Evolutionary conservation across 73 alveolate genomes (phyloP).

Genomic region (Symbiodinium natans): DNA sequence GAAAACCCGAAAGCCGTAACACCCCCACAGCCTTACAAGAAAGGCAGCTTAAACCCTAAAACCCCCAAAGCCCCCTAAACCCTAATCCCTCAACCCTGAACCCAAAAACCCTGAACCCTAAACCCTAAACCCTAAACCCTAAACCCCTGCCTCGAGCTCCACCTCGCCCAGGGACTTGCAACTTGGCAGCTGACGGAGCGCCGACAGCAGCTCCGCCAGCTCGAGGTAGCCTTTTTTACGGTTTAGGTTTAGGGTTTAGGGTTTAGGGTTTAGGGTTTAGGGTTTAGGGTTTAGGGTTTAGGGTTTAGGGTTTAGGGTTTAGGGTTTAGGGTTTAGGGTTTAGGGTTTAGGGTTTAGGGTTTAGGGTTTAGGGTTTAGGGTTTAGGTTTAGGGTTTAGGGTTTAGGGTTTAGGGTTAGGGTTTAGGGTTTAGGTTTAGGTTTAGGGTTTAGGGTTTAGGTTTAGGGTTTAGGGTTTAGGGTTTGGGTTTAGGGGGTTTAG

Average conservation of each 20-base stretch:
- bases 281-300: neutral
- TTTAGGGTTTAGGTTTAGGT: neutral
- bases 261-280: neutral
- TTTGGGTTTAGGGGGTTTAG: neutral
- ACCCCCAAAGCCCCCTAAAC: neutral
- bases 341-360: neutral
- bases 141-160: slow-evolving; percentile 5
- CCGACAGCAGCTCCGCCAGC: neutral
- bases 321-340: neutral
- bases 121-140: neutral
- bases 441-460: neutral
- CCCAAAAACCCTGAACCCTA: neutral
- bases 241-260: too few relatives aligned
- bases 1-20: neutral
- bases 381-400: neutral
- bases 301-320: neutral
- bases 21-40: neutral
- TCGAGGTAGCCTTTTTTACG: slow-evolving; percentile 39
- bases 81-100: neutral
- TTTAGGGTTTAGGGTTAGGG: neutral
- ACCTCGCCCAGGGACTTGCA: neutral
- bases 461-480: neutral
- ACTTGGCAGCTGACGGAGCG: slow-evolving; percentile 22
- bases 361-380: neutral
- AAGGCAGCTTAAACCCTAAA: neutral